Evolutionary conservation across 306 rosid genomes (phyloP), one percentile per base, ranked within the genome.

Genomic region (Oemleria cerasiformis): DNA sequence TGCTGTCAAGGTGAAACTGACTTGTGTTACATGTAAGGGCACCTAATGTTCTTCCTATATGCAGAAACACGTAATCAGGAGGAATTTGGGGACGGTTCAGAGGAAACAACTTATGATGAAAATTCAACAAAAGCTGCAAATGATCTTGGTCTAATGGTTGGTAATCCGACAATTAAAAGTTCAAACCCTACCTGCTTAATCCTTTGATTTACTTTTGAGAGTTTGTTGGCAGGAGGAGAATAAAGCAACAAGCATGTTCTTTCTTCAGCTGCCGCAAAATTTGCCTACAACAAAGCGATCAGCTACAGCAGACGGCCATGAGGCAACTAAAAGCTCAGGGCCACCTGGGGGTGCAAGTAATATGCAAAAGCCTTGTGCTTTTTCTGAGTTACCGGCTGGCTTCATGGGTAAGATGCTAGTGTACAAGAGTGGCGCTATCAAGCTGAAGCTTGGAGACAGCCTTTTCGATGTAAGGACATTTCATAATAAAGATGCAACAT

Each of bases 401-500:
- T 81, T 75, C 70, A 82, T 93, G 78, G 98, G 98, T 45, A 91
- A 93, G 87, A 83, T 91, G 92, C 79, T 88, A 9, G 88, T 91
- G 50, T 90, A 89, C 81, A 83, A 16, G 82, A 91, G 97, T 63
- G 97, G 97, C 74, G 86, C 81, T 48, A 59, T 91, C 83, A 93
- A 91, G 83, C 67, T 91, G 87, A 93, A 86, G 82, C 80, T 87
- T 57, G 97, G 97, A 6, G 68, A 91, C 78, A 87, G 85, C 43
- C 79, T 93, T 71, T 87, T 86, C 70, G 96, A 93, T 80, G 97
- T 86, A 84, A 88, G 97, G 79, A 63, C 16, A 20, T 58, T 72
- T 65, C 14, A 10, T 58, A 43, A 2, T 51, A 4, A 69, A 21
- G 40, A 20, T 20, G 51, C 15, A 39, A 23, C 15, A 41, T 38